These are phyloP conservation scores for Exophiala spinifera DNA, from an alignment of 2,329 filamentous ascomycete species.

Conservation along the genomic window DNA sequence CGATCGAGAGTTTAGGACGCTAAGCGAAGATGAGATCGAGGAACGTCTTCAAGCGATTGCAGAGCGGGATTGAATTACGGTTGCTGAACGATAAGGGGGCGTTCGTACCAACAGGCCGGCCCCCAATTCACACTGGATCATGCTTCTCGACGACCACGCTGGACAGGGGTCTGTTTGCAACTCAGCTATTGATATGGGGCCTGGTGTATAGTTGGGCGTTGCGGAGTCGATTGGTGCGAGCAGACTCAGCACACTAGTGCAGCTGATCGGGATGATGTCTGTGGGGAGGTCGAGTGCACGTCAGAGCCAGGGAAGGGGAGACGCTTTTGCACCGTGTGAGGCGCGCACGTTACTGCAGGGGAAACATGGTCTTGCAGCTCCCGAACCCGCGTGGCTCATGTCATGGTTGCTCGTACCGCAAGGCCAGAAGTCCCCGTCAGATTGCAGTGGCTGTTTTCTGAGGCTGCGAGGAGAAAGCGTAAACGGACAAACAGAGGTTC, in stretches of 20 bases:
- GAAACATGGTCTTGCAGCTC: not conserved
- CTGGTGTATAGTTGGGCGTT: constrained; percentile 2
- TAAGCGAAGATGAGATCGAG: constrained; percentile 97
- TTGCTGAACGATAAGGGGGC: not conserved
- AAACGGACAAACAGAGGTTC: constrained; percentile 13
- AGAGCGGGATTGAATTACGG: constrained; percentile 77
- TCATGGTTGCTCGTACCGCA: not conserved
- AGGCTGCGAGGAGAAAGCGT: constrained; percentile 13
- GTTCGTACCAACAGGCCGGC: too few relatives aligned
- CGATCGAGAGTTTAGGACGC: constrained; percentile 73
- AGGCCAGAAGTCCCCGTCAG: not conserved
- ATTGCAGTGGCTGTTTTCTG: constrained; percentile 4
- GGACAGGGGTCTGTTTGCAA: constrained; percentile 22
- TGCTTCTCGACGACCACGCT: constrained; percentile 21
- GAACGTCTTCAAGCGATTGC: constrained; percentile 96
- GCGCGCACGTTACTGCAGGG: not conserved
- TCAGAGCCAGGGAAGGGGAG: not conserved
- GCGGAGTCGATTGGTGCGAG: constrained; percentile 15
- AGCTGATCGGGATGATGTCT: constrained; percentile 15
- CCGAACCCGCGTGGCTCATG: not conserved
- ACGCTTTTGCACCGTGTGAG: not conserved
- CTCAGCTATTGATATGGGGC: constrained; percentile 13
- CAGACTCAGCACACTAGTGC: constrained; percentile 7
- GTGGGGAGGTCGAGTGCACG: not conserved
- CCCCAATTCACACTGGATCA: constrained; percentile 2